Percentiles rank a stretch among this genome's conserved stretches.
Conservation (phyloP, 2,329 filamentous ascomycete species). For the Exophiala calicioides region DNA sequence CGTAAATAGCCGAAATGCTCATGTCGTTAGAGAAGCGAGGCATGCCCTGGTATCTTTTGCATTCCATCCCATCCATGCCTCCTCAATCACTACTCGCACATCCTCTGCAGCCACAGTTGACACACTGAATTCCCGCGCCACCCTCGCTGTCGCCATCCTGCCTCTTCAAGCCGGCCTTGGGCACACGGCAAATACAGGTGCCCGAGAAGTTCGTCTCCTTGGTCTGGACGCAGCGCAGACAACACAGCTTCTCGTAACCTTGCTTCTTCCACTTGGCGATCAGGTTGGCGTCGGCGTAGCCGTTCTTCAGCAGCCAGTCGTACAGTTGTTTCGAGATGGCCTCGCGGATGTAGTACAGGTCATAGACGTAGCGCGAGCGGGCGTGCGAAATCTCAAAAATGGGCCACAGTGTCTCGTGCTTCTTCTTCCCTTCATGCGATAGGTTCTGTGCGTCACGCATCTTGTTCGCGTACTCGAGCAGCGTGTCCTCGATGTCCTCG, state of each 20-base stretch:
- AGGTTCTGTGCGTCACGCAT: slow-evolving; percentile 86
- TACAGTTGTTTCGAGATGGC: slow-evolving; percentile 90
- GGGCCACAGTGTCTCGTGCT: slow-evolving; percentile 92
- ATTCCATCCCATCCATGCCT: too few species aligned
- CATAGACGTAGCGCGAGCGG: slow-evolving; percentile 87
- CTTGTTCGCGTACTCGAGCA: slow-evolving; percentile 67
- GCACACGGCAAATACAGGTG: slow-evolving; percentile 95
- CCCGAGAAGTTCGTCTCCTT: slow-evolving; percentile 99
- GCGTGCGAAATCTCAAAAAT: slow-evolving; percentile 92
- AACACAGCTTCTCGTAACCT: slow-evolving; percentile 98
- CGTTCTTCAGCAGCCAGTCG: slow-evolving; percentile 95
- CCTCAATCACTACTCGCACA: slow-evolving; percentile 83
- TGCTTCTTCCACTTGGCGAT: slow-evolving; percentile 99
- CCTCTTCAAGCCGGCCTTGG: slow-evolving; percentile 84
- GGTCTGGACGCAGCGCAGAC: slow-evolving; percentile 94
- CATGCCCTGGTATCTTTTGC: too few species aligned
- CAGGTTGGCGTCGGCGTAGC: slow-evolving; percentile 89
- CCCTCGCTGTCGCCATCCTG: slow-evolving; percentile 44
- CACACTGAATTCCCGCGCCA: slow-evolving; percentile 69
- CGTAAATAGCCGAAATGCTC: neutral
- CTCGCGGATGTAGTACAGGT: slow-evolving; percentile 96
- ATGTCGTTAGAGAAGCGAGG: too few species aligned
- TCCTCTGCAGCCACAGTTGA: slow-evolving; percentile 90
- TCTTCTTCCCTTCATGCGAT: slow-evolving; percentile 74
- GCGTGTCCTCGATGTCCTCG: slow-evolving; percentile 68